Evolutionary conservation across 352 stramenopile species (phyloP).

Genomic region (Labyrinthula sp.): DNA sequence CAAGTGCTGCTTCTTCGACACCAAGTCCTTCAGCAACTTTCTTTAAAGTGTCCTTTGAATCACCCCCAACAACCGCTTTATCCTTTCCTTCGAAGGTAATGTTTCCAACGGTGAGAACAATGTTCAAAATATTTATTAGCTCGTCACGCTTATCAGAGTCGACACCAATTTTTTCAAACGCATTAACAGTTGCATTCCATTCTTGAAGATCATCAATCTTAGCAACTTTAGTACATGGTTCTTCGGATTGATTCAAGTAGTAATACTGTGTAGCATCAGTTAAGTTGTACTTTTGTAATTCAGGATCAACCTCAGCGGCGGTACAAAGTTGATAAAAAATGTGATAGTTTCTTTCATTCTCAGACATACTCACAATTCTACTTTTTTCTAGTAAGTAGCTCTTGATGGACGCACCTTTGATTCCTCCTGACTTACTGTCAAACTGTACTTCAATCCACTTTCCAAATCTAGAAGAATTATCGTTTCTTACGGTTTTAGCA

Average conservation of each 20-base stretch:
- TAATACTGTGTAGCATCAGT: constrained; percentile 46
- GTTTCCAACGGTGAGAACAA: constrained; percentile 59
- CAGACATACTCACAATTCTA: constrained; percentile 62
- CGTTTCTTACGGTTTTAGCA: constrained; percentile 56
- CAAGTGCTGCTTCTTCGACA: constrained; percentile 44
- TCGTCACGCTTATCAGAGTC: constrained; percentile 44
- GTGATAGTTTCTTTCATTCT: constrained; percentile 71
- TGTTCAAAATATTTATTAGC: constrained; percentile 52
- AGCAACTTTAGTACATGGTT: constrained; percentile 38
- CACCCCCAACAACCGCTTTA: constrained; percentile 45
- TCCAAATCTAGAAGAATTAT: constrained; percentile 52
- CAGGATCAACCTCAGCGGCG: constrained; percentile 26
- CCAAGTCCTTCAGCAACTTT: constrained; percentile 43
- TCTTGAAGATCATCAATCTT: constrained; percentile 43
- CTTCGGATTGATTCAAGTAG: constrained; percentile 60
- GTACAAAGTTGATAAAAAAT: constrained; percentile 75
- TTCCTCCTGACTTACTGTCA: constrained; percentile 40
- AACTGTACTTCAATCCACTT: constrained; percentile 51
- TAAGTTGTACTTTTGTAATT: constrained; percentile 34
- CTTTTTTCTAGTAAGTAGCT: constrained; percentile 78
- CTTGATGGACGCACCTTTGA: constrained; percentile 44
- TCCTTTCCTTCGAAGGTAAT: constrained; percentile 42
- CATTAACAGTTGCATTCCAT: constrained; percentile 44
- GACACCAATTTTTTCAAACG: constrained; percentile 58
- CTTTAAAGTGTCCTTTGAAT: constrained; percentile 13